phyloP scores from a whole-genome alignment of 2,329 filamentous ascomycete genomes.

The Akanthomyces lecanii region DNA sequence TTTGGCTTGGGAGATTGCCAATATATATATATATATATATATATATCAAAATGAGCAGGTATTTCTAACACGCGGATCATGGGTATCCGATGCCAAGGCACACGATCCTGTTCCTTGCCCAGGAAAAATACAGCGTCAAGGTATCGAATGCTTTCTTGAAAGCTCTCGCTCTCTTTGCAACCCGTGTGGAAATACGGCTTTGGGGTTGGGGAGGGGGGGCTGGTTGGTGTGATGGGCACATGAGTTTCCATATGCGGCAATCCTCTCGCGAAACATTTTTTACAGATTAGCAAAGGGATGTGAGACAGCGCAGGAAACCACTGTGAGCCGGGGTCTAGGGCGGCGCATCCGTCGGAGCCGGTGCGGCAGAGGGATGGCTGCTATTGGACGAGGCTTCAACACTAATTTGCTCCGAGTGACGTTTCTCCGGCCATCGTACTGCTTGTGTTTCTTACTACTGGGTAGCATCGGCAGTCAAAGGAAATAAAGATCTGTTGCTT shows the following conservation, averaged over 20 bases:
- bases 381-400: not conserved
- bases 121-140: not conserved
- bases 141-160: not conserved
- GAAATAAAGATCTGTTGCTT: not conserved
- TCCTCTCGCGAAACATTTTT: slow-evolving; percentile 4
- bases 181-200: not conserved
- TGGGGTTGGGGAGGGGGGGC: not conserved
- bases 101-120: not conserved
- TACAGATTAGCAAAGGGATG: not conserved
- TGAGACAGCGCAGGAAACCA: not conserved
- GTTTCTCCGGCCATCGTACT: not conserved
- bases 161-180: not conserved
- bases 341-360: slow-evolving; percentile 15
- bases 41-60: no score
- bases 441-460: not conserved
- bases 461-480: not conserved
- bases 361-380: slow-evolving; percentile 1
- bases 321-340: not conserved
- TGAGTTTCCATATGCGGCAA: slow-evolving; percentile 9
- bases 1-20: not conserved
- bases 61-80: no score
- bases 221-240: slow-evolving; percentile 4
- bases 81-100: not conserved
- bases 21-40: not conserved
- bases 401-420: not conserved